These are phyloP conservation scores for Acer yangbiense DNA, from an alignment of 345 rosid species.

Conservation along the genomic window DNA sequence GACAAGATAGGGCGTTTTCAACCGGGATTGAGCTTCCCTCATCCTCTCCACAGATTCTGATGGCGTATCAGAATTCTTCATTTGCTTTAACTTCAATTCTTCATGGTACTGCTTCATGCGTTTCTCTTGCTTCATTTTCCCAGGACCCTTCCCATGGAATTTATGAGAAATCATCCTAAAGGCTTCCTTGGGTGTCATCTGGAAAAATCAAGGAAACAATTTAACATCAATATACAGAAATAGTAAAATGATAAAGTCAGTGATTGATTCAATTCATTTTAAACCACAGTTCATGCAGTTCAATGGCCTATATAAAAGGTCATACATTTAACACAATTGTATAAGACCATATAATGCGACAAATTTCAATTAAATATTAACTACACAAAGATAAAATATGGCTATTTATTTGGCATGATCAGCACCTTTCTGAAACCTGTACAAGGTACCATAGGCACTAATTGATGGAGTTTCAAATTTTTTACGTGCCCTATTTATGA, in stretches of 20 bases:
- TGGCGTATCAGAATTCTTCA: constrained; percentile 98
- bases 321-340: neutral
- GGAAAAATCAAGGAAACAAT: constrained; percentile 24
- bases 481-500: neutral
- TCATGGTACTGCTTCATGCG: constrained; percentile 87
- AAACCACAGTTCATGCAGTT: neutral
- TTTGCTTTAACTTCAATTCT: constrained; percentile 92
- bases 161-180: constrained; percentile 83
- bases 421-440: neutral
- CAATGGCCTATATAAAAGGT: neutral
- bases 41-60: constrained; percentile 87
- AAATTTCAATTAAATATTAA: neutral
- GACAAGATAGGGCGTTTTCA: constrained; percentile 91
- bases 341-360: too few species aligned
- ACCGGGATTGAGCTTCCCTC: constrained; percentile 91
- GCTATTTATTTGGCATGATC: neutral
- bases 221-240: neutral
- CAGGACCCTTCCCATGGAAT: constrained; percentile 98
- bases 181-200: constrained; percentile 96
- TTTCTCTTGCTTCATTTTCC: constrained; percentile 98
- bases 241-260: neutral
- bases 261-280: neutral
- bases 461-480: neutral
- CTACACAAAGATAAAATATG: neutral
- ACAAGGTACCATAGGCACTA: neutral